These are phyloP conservation scores for Batkoa obscura DNA, from an alignment of 371 early-diverging fungal genomes.

Conservation along the genomic window DNA sequence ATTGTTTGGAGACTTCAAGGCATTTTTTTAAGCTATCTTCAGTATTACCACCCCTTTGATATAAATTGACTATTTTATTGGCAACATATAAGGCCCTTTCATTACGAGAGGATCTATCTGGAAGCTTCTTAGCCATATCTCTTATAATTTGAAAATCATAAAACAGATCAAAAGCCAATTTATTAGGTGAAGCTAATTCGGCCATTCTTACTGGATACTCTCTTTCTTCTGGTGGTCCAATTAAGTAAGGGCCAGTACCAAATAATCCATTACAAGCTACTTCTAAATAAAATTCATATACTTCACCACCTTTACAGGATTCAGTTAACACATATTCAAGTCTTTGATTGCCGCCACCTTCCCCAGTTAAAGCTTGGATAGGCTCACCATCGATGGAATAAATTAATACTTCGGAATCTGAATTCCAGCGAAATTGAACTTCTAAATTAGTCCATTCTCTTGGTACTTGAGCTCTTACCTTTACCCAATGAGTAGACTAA, in stretches of 20 bases:
- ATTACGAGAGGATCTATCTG: conserved; percentile 36
- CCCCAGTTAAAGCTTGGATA: conserved; percentile 80
- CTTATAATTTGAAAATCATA: conserved; percentile 61
- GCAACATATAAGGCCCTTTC: conserved; percentile 61
- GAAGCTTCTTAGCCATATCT: conserved; percentile 58
- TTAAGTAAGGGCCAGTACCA: conserved; percentile 29
- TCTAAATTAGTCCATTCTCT: conserved; percentile 32
- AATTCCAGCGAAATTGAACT: conserved; percentile 64
- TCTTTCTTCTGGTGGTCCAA: conserved; percentile 51
- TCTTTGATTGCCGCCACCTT: conserved; percentile 34
- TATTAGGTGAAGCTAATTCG: conserved; percentile 48
- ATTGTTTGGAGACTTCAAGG: conserved; percentile 29
- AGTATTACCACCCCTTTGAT: conserved; percentile 16
- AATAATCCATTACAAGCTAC: conserved; percentile 88
- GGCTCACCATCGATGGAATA: conserved; percentile 69
- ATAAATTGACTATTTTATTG: conserved; percentile 62
- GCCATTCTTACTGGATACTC: conserved; percentile 20
- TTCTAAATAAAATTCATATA: conserved; percentile 58
- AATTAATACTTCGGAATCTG: conserved; percentile 70
- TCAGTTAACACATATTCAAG: conserved; percentile 52
- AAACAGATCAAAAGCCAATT: conserved; percentile 37
- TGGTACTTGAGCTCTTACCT: conserved; percentile 41
- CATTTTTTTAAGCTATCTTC: conserved; percentile 26
- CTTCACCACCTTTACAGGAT: conserved; percentile 36
- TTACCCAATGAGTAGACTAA: conserved; percentile 85